Conservation (phyloP, 2,329 filamentous ascomycete species). For the Cordyceps javanica region DNA sequence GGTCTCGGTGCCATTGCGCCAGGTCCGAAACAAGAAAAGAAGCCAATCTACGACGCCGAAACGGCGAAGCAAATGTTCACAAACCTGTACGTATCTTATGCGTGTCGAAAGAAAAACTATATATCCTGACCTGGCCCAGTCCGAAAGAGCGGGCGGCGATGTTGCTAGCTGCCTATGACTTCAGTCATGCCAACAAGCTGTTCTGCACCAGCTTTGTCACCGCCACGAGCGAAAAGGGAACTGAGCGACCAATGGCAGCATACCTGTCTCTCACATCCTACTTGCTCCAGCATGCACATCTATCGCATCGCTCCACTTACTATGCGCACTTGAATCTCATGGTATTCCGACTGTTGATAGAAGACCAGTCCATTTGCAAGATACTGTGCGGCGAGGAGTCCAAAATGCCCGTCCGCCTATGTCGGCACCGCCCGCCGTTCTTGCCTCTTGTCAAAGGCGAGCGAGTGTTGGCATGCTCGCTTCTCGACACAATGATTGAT, state of each 20-base stretch:
- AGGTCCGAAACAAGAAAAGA: conserved; percentile 56
- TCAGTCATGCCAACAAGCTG: conserved; percentile 88
- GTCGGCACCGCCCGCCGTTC: conserved; percentile 81
- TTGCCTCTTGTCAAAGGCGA: conserved; percentile 69
- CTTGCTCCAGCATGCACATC: conserved; percentile 85
- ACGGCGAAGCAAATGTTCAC: conserved; percentile 77
- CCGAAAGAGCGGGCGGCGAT: conserved; percentile 74
- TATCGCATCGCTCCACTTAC: conserved; percentile 68
- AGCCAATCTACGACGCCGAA: conserved; percentile 61
- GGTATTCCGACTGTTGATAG: conserved; percentile 77
- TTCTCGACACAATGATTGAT: conserved; percentile 84
- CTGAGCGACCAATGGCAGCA: conserved; percentile 69
- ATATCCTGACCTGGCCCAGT: conserved; percentile 35
- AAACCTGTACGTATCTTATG: conserved; percentile 54
- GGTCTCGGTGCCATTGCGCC: conserved; percentile 72
- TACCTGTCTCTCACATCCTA: conserved; percentile 90
- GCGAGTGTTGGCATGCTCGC: conserved; percentile 64
- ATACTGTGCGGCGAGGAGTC: conserved; percentile 74
- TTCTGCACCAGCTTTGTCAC: conserved; percentile 83
- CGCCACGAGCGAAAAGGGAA: conserved; percentile 53
- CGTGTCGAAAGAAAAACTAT: conserved; percentile 11
- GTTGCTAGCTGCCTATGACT: conserved; percentile 84
- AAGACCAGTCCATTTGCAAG: conserved; percentile 78
- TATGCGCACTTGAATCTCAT: conserved; percentile 85
- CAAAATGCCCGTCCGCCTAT: conserved; percentile 70